These are phyloP conservation scores for Peronospora belbahrii DNA, from an alignment of 352 stramenopile species.

Conservation along the genomic window DNA sequence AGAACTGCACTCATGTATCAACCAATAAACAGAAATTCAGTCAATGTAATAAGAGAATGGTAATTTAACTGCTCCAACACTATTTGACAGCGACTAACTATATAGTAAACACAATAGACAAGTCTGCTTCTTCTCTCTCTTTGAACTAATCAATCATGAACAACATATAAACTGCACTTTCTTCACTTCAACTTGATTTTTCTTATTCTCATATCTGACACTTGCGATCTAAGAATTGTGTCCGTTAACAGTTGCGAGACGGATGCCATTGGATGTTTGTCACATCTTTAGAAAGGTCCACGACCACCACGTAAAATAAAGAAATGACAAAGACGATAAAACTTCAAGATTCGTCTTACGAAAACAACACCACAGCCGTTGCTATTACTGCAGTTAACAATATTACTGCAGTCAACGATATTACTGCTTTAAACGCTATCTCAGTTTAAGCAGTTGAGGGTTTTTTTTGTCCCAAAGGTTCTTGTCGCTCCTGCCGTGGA, in stretches of 20 bases:
- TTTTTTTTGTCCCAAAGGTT: slow-evolving; percentile 24
- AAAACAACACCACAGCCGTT: neutral
- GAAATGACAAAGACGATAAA: slow-evolving; percentile 13
- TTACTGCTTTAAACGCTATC: neutral
- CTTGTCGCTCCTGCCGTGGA: neutral
- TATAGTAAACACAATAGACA: no score
- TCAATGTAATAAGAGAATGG: no score
- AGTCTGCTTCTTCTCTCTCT: no score
- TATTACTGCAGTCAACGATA: no score
- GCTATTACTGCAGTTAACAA: no score
- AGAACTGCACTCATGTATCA: no score
- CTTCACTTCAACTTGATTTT: neutral
- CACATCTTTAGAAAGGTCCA: neutral
- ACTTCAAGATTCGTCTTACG: neutral
- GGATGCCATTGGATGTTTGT: slow-evolving; percentile 8
- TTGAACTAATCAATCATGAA: no score
- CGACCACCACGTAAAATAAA: neutral
- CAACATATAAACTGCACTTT: no score
- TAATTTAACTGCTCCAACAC: no score
- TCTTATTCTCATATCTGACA: neutral
- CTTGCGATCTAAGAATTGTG: neutral
- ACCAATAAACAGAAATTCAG: no score
- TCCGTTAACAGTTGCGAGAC: slow-evolving; percentile 1
- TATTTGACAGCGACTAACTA: no score
- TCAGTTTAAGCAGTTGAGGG: slow-evolving; percentile 17